Conservation (phyloP, 2,329 filamentous ascomycete genomes). For the Phoma sp. region DNA sequence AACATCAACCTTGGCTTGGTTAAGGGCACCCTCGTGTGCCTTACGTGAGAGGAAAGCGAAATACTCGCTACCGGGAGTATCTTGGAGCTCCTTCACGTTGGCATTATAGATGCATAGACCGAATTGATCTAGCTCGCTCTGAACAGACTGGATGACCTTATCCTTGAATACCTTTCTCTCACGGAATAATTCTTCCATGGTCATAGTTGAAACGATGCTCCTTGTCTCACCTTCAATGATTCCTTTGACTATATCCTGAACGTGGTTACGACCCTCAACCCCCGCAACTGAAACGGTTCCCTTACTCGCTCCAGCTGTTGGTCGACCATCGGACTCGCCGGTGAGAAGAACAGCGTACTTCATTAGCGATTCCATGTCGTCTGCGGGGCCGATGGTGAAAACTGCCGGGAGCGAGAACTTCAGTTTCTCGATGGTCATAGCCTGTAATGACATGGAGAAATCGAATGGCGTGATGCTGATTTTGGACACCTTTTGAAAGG, state of each 20-base stretch:
- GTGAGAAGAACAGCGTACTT: constrained; percentile 85
- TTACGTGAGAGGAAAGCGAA: constrained; percentile 83
- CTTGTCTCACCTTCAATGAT: constrained; percentile 90
- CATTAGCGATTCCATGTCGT: constrained; percentile 71
- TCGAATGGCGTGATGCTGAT: constrained; percentile 75
- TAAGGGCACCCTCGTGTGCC: constrained; percentile 82
- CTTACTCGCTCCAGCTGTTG: constrained; percentile 37
- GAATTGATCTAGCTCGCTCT: constrained; percentile 80
- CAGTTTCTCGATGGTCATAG: constrained; percentile 89
- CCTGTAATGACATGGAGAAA: constrained; percentile 81
- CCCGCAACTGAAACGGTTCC: constrained; percentile 49
- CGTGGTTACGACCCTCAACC: constrained; percentile 63
- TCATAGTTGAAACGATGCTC: constrained; percentile 83
- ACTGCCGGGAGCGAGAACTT: constrained; percentile 82
- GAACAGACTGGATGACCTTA: constrained; percentile 68
- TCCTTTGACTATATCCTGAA: constrained; percentile 85
- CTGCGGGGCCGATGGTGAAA: constrained; percentile 83
- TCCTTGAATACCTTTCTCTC: constrained; percentile 78
- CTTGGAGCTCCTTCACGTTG: constrained; percentile 86
- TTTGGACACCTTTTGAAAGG: constrained; percentile 49
- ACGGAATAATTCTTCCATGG: constrained; percentile 90
- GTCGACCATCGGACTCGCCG: constrained; percentile 60
- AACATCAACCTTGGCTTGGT: constrained; percentile 72
- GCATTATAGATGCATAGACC: constrained; percentile 63
- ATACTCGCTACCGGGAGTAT: constrained; percentile 81